Evolutionary conservation across 768 basidiomycete genomes (phyloP).

Genomic region (Lactifluus pinguis): DNA sequence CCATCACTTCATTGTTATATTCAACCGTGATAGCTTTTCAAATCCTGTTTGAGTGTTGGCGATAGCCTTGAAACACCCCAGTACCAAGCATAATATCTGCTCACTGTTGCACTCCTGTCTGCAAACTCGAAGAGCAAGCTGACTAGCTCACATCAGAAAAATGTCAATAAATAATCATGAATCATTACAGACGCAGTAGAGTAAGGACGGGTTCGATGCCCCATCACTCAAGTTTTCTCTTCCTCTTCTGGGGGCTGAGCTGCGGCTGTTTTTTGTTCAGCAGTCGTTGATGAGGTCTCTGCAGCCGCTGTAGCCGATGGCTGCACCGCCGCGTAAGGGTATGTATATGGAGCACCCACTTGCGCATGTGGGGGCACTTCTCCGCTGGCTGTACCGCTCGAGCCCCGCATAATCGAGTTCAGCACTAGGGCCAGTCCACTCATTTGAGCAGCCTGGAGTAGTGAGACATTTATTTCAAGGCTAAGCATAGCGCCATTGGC

Average conservation of each 20-base stretch:
- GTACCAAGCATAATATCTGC: too few relatives aligned
- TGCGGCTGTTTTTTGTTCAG: constrained; percentile 1
- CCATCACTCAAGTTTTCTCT: neutral
- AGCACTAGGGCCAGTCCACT: constrained; percentile 62
- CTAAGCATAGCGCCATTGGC: constrained; percentile 64
- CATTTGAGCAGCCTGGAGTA: constrained; percentile 69
- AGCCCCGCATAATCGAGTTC: constrained; percentile 54
- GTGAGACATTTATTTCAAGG: constrained; percentile 70
- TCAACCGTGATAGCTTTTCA: too few relatives aligned
- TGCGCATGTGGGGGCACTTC: constrained; percentile 14
- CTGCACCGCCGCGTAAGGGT: constrained; percentile 7
- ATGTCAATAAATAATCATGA: constrained; percentile 8
- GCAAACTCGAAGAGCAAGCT: too few relatives aligned
- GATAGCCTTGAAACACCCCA: too few relatives aligned
- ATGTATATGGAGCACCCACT: constrained; percentile 18
- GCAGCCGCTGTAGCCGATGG: neutral
- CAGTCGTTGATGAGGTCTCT: neutral
- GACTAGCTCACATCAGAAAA: too few relatives aligned
- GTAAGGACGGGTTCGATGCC: neutral
- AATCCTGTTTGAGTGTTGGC: too few relatives aligned
- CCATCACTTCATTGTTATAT: too few relatives aligned
- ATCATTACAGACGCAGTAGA: constrained; percentile 10
- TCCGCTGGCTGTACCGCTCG: constrained; percentile 18
- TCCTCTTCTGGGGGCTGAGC: constrained; percentile 1
- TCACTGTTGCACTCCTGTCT: too few relatives aligned